Evolutionary conservation across 2,329 filamentous ascomycete species (phyloP), one percentile per base, ranked within the genome.

Genomic region (Fusarium phyllophilum): DNA sequence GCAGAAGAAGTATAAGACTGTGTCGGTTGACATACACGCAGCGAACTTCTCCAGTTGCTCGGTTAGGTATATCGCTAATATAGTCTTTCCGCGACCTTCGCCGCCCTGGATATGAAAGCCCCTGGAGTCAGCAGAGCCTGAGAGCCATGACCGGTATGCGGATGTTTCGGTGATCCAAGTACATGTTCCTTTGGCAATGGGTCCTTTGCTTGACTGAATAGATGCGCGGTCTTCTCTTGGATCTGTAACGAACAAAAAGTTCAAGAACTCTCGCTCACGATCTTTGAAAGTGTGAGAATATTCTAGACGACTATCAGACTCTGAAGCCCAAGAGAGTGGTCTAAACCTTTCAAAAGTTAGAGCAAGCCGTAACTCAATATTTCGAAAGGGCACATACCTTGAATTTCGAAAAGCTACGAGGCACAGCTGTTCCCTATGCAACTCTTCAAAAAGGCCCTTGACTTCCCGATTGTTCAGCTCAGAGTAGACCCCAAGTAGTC

Each of bases 1-100:
- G 26, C 70, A 73, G 22, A 72, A 72, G 29, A 69, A 73, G 45
- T 73, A 73, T n/a, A 65, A 24, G 1, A 72, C 38, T 5, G 38
- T 51, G 3, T 66, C 56, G 4, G 22, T 39, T 5, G 54, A n/a
- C 6, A 44, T 54, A 1, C 36, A 39, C 10, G 31, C 8, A 1
- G 55, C 24, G 1, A 68, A 17, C 4, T 36, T 20, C 6, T 69
- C 68, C 17, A 73, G 45, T 17, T 72, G 45, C 29, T 68, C 48
- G 4, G 51, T 51, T 4, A 73, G 29, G 29, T 57, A 62, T 7
- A 59, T 66, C 2, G 69, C 36, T 3, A 70, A 6, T 56, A 66
- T 69, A 8, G 60, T 69, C 45, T 73, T 73, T 10, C 70, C 70
- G 9, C 12, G 51, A 0, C 70, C 70, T 42, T 45, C 39, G 6